Percentiles rank a stretch among this genome's conserved stretches.
These are phyloP conservation scores for Naumovozyma castellii DNA, from an alignment of 805 yeast genomes.

Conservation along the genomic window DNA sequence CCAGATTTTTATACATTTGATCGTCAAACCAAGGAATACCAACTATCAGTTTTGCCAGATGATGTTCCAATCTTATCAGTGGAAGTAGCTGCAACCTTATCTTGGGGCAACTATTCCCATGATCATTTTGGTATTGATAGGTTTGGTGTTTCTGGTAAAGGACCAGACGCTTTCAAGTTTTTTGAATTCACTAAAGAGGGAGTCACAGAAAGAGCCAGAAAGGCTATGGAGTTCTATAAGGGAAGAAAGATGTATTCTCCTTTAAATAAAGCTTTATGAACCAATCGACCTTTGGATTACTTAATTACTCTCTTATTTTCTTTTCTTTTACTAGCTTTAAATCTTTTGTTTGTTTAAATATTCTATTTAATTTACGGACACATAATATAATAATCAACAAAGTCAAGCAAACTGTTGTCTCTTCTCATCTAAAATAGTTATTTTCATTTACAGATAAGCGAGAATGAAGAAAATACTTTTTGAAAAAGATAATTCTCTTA, in stretches of 20 bases:
- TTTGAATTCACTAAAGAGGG: slow-evolving; percentile 93
- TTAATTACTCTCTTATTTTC: too few species aligned
- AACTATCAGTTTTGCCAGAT: slow-evolving; percentile 83
- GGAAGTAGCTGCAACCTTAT: slow-evolving; percentile 84
- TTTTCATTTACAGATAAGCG: too few species aligned
- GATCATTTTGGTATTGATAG: slow-evolving; percentile 91
- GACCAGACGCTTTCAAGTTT: slow-evolving; percentile 66
- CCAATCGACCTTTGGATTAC: too few species aligned
- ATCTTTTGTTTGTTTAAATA: too few species aligned
- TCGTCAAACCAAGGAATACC: slow-evolving; percentile 70
- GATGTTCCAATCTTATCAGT: slow-evolving; percentile 88
- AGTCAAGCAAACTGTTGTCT: too few species aligned
- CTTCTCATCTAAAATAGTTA: too few species aligned
- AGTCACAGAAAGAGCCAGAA: slow-evolving; percentile 73
- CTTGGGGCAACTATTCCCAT: slow-evolving; percentile 94
- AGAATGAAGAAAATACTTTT: too few species aligned
- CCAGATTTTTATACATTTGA: slow-evolving; percentile 92
- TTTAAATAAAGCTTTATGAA: slow-evolving; percentile 51
- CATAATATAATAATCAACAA: too few species aligned
- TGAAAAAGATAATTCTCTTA: too few species aligned
- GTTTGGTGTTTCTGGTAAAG: slow-evolving; percentile 96
- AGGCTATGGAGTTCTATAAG: slow-evolving; percentile 75
- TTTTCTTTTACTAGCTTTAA: too few species aligned
- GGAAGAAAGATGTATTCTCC: slow-evolving; percentile 67
- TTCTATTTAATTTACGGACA: too few species aligned